Conservation (phyloP, 2,329 filamentous ascomycete genomes). For the Aspergillus ruber region DNA sequence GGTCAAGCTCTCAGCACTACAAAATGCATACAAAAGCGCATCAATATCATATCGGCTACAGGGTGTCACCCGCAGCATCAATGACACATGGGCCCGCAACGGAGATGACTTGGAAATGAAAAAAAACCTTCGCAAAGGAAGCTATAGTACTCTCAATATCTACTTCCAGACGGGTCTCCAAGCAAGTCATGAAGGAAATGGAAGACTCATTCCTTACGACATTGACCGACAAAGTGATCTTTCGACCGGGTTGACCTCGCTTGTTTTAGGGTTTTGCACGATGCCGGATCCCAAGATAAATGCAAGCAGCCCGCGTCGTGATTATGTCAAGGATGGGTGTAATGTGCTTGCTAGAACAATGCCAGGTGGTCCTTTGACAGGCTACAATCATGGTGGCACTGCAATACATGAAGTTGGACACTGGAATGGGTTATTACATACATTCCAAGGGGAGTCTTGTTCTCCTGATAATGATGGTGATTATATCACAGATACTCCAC, state of each 20-base stretch:
- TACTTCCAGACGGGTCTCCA: slow-evolving; percentile 54
- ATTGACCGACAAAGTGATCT: slow-evolving; percentile 14
- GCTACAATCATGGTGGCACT: slow-evolving; percentile 45
- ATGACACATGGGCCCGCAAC: slow-evolving; percentile 50
- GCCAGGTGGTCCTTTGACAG: slow-evolving; percentile 44
- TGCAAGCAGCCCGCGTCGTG: slow-evolving; percentile 25
- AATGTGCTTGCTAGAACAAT: slow-evolving; percentile 53
- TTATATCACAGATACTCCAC: slow-evolving; percentile 40
- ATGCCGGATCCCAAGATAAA: slow-evolving; percentile 39
- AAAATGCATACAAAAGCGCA: slow-evolving; percentile 40
- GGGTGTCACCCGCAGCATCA: slow-evolving; percentile 46
- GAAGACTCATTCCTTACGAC: slow-evolving; percentile 18
- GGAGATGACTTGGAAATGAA: slow-evolving; percentile 48
- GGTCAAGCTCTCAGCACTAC: slow-evolving; percentile 31
- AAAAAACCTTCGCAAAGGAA: slow-evolving; percentile 46
- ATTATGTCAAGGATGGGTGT: slow-evolving; percentile 50
- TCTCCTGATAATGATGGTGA: slow-evolving; percentile 31
- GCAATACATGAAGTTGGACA: slow-evolving; percentile 44
- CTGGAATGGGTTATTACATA: slow-evolving; percentile 43
- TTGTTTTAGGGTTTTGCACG: slow-evolving; percentile 51
- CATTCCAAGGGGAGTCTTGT: slow-evolving; percentile 38
- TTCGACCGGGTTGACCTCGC: slow-evolving; percentile 16
- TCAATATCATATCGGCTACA: slow-evolving; percentile 47
- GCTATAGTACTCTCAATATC: slow-evolving; percentile 51
- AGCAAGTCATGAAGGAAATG: slow-evolving; percentile 15